Conservation (phyloP, 139 green algal genomes). For the Asterochloris erici region DNA sequence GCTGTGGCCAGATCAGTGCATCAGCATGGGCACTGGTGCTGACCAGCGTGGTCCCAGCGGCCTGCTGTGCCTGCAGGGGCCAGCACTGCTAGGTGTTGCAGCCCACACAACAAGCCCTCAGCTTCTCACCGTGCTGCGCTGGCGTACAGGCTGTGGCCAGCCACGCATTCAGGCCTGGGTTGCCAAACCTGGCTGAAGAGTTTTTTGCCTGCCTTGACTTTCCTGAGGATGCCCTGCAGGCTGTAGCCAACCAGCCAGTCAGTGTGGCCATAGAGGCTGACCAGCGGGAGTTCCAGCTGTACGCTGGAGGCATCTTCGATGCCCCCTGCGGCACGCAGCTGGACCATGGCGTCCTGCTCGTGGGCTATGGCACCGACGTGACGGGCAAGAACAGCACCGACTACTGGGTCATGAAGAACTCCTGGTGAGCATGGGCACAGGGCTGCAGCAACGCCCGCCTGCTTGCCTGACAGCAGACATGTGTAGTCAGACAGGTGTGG, state of each 20-base stretch:
- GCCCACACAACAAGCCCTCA: too few relatives aligned
- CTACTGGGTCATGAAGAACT: conserved; percentile 98
- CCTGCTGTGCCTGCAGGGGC: too few relatives aligned
- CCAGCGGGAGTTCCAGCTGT: conserved; percentile 85
- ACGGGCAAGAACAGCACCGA: conserved; percentile 24
- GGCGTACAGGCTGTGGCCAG: not conserved
- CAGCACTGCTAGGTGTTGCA: too few relatives aligned
- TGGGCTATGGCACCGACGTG: conserved; percentile 81
- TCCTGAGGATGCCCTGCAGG: conserved; percentile 40
- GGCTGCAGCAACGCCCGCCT: not conserved
- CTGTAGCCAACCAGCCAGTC: conserved; percentile 87
- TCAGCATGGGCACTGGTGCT: too few relatives aligned
- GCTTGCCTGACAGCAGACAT: not conserved
- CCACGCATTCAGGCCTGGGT: not conserved
- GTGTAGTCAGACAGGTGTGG: not conserved
- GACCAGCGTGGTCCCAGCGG: too few relatives aligned
- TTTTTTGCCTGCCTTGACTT: too few relatives aligned
- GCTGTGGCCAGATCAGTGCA: too few relatives aligned
- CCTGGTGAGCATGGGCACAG: conserved; percentile 65
- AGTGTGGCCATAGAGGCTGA: conserved; percentile 91
- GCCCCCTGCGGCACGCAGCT: conserved; percentile 77
- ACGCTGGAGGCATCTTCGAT: conserved; percentile 80
- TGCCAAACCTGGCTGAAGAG: not conserved
- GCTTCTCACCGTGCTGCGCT: too few relatives aligned
- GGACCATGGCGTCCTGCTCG: conserved; percentile 94